phyloP scores from a whole-genome alignment of 2,329 filamentous ascomycete genomes.

The Seiridium cupressi region DNA sequence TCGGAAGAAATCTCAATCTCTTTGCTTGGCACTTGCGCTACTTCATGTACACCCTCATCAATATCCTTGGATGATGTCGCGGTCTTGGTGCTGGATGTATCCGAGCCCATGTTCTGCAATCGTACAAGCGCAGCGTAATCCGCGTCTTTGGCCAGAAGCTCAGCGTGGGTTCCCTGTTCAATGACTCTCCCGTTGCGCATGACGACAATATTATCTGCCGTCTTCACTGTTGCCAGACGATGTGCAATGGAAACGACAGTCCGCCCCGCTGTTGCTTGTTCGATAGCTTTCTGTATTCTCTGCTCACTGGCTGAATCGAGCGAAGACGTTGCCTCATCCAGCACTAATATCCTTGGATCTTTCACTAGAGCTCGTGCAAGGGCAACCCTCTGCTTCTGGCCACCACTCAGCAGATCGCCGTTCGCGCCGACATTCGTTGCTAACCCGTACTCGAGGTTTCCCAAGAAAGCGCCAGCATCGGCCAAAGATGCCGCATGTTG shows the following conservation, averaged over 20 bases:
- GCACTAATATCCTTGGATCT: conserved; percentile 42
- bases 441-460: conserved; percentile 43
- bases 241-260: conserved; percentile 69
- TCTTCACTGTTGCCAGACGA: conserved; percentile 56
- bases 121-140: conserved; percentile 30
- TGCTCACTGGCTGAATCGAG: conserved; percentile 48
- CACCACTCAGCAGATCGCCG: conserved; percentile 42
- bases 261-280: conserved; percentile 32
- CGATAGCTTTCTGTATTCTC: conserved; percentile 38
- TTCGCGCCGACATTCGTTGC: conserved; percentile 40
- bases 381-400: conserved; percentile 48
- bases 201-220: conserved; percentile 66
- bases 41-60: conserved; percentile 37
- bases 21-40: conserved; percentile 10
- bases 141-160: conserved; percentile 43
- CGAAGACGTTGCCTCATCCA: conserved; percentile 50
- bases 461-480: conserved; percentile 51
- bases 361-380: conserved; percentile 45
- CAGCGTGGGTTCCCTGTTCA: conserved; percentile 61
- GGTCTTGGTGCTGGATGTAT: conserved; percentile 28
- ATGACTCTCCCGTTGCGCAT: conserved; percentile 57
- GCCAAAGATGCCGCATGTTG: conserved; percentile 52
- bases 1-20: conserved; percentile 14
- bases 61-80: conserved; percentile 23
- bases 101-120: conserved; percentile 31